Evolutionary conservation across 2,329 filamentous ascomycete genomes (phyloP), one percentile per base, ranked within the genome.

Genomic region (Colletotrichum orchidophilum): DNA sequence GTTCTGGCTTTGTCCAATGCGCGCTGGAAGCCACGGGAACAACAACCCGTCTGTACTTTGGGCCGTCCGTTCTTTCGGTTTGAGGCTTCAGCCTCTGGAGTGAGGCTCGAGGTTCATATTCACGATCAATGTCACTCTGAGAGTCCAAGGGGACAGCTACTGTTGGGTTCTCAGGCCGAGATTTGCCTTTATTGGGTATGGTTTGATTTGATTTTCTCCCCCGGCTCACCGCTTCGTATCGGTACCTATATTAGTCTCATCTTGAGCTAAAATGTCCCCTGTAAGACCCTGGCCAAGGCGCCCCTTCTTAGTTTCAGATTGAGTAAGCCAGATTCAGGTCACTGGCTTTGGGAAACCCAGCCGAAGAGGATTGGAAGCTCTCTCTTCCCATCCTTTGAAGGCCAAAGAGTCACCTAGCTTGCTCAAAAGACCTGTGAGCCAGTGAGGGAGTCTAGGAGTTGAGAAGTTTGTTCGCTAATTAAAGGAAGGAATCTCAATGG

Each of bases 301-400:
- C 39, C 24, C 67, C 63, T 57, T 58, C 35, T 63, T 42, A 50
- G 68, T 63, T 67, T 71, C 68, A 58, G 26, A 62, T 71, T 71
- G 27, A 63, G 50, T 62, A 59, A 29, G 31, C 49, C 24, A 29
- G 49, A 46, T 27, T 62, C 46, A 21, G n/a, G 15, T 42, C 18
- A 18, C 24, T 33, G 49, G 15, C 50, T 12, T 63, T 26, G 58
- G 58, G 31, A 33, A 18, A 8, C n/a, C 39, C 42, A 42, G n/a
- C 58, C 39, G 46, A 21, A 24, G 12, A 21, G 7, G 5, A 29
- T 6, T 15, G 33, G 11, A 26, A 8, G 33, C 33, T 24, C 24
- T 39, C 31, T 39, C 33, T 21, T 42, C n/a, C n/a, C 11, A 11
- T 15, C 6, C 7, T 46, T 21, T n/a, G 21, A n/a, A 27, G 7